A percentile compares a stretch with the other conserved stretches of the same genome.
Evolutionary conservation across 1,284 basidiomycete species (phyloP).

Genomic region (Coniferiporia weirii): DNA sequence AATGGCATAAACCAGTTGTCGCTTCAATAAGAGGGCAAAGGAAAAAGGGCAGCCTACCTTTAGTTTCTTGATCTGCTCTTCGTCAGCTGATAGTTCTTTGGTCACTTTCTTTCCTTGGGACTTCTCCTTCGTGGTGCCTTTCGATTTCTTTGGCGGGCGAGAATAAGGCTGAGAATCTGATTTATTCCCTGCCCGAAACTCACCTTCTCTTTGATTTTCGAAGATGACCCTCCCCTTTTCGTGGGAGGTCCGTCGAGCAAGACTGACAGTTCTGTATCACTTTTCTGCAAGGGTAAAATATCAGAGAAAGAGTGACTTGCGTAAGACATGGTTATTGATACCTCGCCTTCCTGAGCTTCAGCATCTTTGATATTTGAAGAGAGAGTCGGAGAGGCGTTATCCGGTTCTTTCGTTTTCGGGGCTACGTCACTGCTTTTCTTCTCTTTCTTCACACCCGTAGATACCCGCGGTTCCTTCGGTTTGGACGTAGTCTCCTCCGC

Average conservation of each 20-base stretch:
- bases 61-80: constrained; percentile 17
- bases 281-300: constrained; percentile 29
- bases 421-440: not conserved
- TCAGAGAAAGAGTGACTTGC: not conserved
- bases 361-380: not conserved
- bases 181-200: not conserved
- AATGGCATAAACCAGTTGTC: not conserved
- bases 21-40: not conserved
- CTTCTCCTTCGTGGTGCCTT: constrained; percentile 10
- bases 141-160: not conserved
- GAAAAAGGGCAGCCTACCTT: constrained; percentile 14
- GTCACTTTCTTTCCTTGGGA: constrained; percentile 7
- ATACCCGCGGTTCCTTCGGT: not conserved
- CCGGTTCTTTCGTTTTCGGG: not conserved
- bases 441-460: not conserved
- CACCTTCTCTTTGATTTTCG: constrained; percentile 15
- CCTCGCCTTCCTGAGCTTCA: not conserved
- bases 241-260: constrained; percentile 53
- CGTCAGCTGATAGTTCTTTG: constrained; percentile 15
- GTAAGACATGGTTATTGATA: not conserved
- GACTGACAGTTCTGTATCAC: constrained; percentile 58
- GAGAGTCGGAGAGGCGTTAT: not conserved
- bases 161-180: not conserved
- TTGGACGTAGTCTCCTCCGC: not conserved
- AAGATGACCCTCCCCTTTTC: constrained; percentile 26